phyloP scores from a whole-genome alignment of 1,139 yeast species.

The Pichia sp. region DNA sequence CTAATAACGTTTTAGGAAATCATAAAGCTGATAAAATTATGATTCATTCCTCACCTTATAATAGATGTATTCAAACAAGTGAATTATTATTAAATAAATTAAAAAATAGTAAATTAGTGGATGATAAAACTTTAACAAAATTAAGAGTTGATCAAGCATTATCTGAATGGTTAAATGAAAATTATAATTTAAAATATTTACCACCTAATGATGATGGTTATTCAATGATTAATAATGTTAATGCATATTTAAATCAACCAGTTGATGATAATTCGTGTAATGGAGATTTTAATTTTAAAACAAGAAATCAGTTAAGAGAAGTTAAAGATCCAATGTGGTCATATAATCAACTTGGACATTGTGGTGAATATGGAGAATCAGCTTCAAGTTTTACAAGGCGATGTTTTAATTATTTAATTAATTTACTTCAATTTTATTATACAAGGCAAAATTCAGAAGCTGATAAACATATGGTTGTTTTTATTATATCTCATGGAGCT shows the following conservation, averaged over 20 bases:
- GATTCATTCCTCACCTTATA: constrained; percentile 68
- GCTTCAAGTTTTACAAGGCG: constrained; percentile 31
- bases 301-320: constrained; percentile 17
- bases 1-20: constrained; percentile 10
- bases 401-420: constrained; percentile 40
- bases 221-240: constrained; percentile 32
- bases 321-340: constrained; percentile 28
- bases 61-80: constrained; percentile 81
- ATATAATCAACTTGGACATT: constrained; percentile 28
- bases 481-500: constrained; percentile 31
- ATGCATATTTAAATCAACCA: constrained; percentile 28
- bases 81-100: constrained; percentile 33
- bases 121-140: constrained; percentile 12
- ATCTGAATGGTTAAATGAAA: constrained; percentile 35
- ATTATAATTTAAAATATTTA: constrained; percentile 31
- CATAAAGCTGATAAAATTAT: constrained; percentile 16
- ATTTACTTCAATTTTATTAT: constrained; percentile 38
- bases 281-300: constrained; percentile 5
- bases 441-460: constrained; percentile 19
- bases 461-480: constrained; percentile 24
- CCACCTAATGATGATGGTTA: constrained; percentile 39
- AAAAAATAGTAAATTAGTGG: constrained; percentile 4
- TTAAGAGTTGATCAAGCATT: constrained; percentile 34
- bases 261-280: constrained; percentile 1
- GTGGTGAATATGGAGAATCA: constrained; percentile 33